These are phyloP conservation scores for Tolypocladium pustulatum DNA, from an alignment of 2,329 filamentous ascomycete genomes.

Conservation along the genomic window DNA sequence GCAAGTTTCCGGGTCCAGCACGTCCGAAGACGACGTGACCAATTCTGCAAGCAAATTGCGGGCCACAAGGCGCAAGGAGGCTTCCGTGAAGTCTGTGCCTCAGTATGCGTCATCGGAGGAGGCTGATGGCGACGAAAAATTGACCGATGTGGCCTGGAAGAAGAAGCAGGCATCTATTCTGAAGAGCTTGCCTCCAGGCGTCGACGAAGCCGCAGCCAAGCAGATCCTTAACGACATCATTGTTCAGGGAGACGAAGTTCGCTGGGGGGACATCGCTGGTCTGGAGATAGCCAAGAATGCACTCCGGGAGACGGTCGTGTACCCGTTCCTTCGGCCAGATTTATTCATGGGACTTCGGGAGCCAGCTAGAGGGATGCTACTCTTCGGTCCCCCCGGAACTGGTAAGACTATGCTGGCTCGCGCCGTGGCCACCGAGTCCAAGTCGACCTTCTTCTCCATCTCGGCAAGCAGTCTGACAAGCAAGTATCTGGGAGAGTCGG, in stretches of 20 bases:
- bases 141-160: slow-evolving; percentile 42
- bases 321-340: slow-evolving; percentile 90
- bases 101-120: slow-evolving; percentile 37
- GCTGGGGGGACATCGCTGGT: slow-evolving; percentile 89
- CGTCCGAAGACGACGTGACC: slow-evolving; percentile 13
- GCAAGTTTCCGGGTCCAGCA: slow-evolving; percentile 14
- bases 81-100: slow-evolving; percentile 27
- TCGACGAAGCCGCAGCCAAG: slow-evolving; percentile 73
- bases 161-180: slow-evolving; percentile 54
- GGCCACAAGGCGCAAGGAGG: slow-evolving; percentile 19
- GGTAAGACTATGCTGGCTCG: slow-evolving; percentile 97
- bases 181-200: slow-evolving; percentile 68
- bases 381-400: slow-evolving; percentile 95
- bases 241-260: slow-evolving; percentile 86
- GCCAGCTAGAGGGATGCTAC: slow-evolving; percentile 85
- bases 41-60: slow-evolving; percentile 12
- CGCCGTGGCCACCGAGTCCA: slow-evolving; percentile 83
- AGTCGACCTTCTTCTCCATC: slow-evolving; percentile 94
- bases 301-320: slow-evolving; percentile 90
- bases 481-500: slow-evolving; percentile 92
- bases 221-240: slow-evolving; percentile 96
- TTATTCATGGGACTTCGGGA: slow-evolving; percentile 93
- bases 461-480: slow-evolving; percentile 89
- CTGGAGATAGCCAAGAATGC: slow-evolving; percentile 84
- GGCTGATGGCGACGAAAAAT: slow-evolving; percentile 27